Conservation (phyloP, 495 filamentous ascomycete genomes). For the Jackrogersella minutella region DNA sequence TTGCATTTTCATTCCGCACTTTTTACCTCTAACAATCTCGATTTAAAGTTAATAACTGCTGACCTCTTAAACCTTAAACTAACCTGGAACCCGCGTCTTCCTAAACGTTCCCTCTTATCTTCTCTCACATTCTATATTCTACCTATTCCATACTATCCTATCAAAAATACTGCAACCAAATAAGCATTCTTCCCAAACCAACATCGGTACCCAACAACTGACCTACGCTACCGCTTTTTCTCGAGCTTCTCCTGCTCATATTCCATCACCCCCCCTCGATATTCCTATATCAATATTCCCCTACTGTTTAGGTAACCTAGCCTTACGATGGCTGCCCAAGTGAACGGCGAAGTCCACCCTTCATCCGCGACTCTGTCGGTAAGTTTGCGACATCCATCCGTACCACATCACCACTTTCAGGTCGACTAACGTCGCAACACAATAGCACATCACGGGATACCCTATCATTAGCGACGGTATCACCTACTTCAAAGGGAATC, state of each 20-base stretch:
- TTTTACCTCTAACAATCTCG: slow-evolving; percentile 35
- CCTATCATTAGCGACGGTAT: slow-evolving; percentile 85
- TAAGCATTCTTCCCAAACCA: slow-evolving; percentile 2
- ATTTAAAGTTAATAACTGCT: slow-evolving; percentile 30
- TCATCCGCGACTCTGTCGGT: slow-evolving; percentile 74
- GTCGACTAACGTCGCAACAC: slow-evolving; percentile 14
- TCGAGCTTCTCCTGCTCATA: slow-evolving; percentile 8
- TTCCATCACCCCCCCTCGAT: not conserved
- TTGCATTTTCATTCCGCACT: slow-evolving; percentile 17
- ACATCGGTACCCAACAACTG: slow-evolving; percentile 26
- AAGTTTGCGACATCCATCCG: slow-evolving; percentile 45
- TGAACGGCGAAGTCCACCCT: slow-evolving; percentile 71
- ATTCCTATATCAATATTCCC: slow-evolving; percentile 9
- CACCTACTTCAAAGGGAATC: slow-evolving; percentile 76
- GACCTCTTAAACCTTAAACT: slow-evolving; percentile 35
- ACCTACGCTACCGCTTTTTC: slow-evolving; percentile 10
- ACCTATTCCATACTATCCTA: not conserved
- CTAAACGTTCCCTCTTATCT: slow-evolving; percentile 4
- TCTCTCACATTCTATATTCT: slow-evolving; percentile 12
- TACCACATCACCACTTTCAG: not conserved
- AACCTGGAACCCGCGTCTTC: not conserved
- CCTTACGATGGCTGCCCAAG: slow-evolving; percentile 53
- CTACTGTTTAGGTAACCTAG: not conserved
- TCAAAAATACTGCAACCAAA: slow-evolving; percentile 10
- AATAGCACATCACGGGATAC: slow-evolving; percentile 83